Percentiles rank a stretch among this genome's conserved stretches.
Conservation (phyloP, 1,284 basidiomycete genomes). For the Acaromyces ingoldii region DNA sequence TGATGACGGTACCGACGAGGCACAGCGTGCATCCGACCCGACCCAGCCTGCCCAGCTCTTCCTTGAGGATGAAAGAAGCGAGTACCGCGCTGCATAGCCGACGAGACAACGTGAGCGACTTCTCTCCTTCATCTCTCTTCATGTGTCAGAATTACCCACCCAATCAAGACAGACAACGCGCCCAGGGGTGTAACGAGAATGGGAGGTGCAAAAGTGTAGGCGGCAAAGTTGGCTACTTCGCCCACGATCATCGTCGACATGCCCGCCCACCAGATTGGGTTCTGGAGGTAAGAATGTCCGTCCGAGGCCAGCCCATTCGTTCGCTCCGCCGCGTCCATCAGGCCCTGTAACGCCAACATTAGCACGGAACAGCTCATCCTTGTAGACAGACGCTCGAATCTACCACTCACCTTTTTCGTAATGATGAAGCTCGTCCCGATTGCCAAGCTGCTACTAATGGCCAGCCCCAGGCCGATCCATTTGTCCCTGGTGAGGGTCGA, state of each 20-base stretch:
- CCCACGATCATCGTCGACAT: slow-evolving; percentile 66
- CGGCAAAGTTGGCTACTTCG: slow-evolving; percentile 86
- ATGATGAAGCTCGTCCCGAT: slow-evolving; percentile 51
- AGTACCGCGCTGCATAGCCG: slow-evolving; percentile 53
- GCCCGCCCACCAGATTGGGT: slow-evolving; percentile 97
- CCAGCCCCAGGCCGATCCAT: slow-evolving; percentile 48
- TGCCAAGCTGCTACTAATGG: slow-evolving; percentile 45
- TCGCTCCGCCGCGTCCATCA: slow-evolving; percentile 48
- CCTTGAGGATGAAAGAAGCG: slow-evolving; percentile 85
- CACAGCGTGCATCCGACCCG: slow-evolving; percentile 88
- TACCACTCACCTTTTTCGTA: slow-evolving; percentile 42
- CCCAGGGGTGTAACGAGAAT: slow-evolving; percentile 95
- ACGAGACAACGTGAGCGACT: not conserved
- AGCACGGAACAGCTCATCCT: not conserved
- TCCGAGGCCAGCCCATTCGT: slow-evolving; percentile 46
- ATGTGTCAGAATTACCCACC: slow-evolving; percentile 63
- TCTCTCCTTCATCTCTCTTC: not conserved
- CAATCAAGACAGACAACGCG: slow-evolving; percentile 93
- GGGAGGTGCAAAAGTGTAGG: slow-evolving; percentile 95
- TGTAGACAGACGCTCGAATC: no score
- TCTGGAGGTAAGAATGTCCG: slow-evolving; percentile 66
- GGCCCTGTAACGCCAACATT: slow-evolving; percentile 19
- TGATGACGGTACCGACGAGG: slow-evolving; percentile 83
- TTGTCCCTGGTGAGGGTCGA: slow-evolving; percentile 43
- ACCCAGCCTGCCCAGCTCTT: slow-evolving; percentile 89